Conservation (phyloP, 1,284 basidiomycete species). For the Ceratobasidium sp. region DNA sequence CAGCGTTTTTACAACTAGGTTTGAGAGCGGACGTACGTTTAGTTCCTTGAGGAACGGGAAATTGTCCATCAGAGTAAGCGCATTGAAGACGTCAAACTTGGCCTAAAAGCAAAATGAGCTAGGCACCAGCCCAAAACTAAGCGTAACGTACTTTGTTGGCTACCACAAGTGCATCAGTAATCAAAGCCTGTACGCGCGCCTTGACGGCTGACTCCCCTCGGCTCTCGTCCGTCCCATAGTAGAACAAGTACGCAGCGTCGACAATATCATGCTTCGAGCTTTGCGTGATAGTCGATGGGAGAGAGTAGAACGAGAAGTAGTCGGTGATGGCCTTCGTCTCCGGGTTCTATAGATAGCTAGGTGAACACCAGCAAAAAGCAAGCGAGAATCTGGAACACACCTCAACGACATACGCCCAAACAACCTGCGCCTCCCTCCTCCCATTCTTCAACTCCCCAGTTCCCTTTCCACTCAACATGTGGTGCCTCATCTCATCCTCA, state of each 20-base stretch:
- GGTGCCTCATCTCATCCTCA: conserved; percentile 86
- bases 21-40: conserved; percentile 60
- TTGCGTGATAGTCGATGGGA: conserved; percentile 90
- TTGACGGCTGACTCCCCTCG: conserved; percentile 73
- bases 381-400: conserved; percentile 59
- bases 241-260: conserved; percentile 93
- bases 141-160: conserved; percentile 64
- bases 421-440: conserved; percentile 81
- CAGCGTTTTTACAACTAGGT: conserved; percentile 24
- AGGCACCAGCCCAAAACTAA: background rate
- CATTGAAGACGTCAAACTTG: conserved; percentile 96
- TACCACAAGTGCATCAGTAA: conserved; percentile 81
- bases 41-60: conserved; percentile 79
- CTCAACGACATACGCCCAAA: conserved; percentile 97
- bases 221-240: conserved; percentile 79
- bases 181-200: conserved; percentile 75
- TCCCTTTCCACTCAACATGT: conserved; percentile 88
- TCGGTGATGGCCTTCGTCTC: conserved; percentile 88
- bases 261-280: conserved; percentile 70
- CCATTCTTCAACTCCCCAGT: conserved; percentile 63
- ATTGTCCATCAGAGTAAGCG: conserved; percentile 95
- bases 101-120: conserved; percentile 56
- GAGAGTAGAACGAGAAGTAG: conserved; percentile 95
- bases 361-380: no score
- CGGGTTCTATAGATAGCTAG: conserved; percentile 74